Conservation (phyloP, 495 filamentous ascomycete species). For the Penicillium nucicola region DNA sequence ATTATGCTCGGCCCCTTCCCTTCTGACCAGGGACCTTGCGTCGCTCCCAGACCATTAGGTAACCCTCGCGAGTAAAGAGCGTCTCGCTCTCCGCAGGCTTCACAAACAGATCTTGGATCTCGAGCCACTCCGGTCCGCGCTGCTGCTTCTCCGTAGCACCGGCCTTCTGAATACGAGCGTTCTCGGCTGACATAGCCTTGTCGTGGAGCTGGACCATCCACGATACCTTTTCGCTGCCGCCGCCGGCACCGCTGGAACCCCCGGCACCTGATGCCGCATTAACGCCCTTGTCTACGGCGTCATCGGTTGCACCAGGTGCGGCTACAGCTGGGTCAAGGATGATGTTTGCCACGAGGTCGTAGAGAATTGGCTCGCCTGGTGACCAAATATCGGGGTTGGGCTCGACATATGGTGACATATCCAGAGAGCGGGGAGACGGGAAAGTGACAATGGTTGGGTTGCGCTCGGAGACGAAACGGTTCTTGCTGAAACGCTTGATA, state of each 20-base stretch:
- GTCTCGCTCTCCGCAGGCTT: constrained; percentile 81
- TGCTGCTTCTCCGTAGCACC: constrained; percentile 29
- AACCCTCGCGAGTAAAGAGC: constrained; percentile 87
- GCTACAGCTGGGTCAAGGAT: constrained; percentile 68
- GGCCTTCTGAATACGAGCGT: constrained; percentile 27
- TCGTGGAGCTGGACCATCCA: constrained; percentile 60
- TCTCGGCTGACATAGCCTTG: constrained; percentile 43
- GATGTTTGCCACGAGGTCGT: constrained; percentile 95
- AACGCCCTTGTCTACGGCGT: constrained; percentile 78
- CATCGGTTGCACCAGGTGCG: constrained; percentile 69
- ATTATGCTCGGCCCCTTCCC: constrained; percentile 32
- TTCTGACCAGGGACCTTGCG: constrained; percentile 55
- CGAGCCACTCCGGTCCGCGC: constrained; percentile 71
- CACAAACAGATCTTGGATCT: constrained; percentile 92
- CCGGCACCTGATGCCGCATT: constrained; percentile 69
- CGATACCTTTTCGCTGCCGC: constrained; percentile 48
- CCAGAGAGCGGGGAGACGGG: constrained; percentile 69
- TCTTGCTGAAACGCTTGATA: constrained; percentile 93
- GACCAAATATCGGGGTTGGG: constrained; percentile 60
- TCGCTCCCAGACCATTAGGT: constrained; percentile 95
- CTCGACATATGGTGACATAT: constrained; percentile 86
- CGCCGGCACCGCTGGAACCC: constrained; percentile 37
- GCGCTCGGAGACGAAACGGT: constrained; percentile 92
- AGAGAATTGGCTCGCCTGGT: constrained; percentile 82
- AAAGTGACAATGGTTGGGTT: constrained; percentile 99